Evolutionary conservation across 23 red algal species (phyloP), one percentile per base, ranked within the genome.

Genomic region (Gracilaria gracilis): DNA sequence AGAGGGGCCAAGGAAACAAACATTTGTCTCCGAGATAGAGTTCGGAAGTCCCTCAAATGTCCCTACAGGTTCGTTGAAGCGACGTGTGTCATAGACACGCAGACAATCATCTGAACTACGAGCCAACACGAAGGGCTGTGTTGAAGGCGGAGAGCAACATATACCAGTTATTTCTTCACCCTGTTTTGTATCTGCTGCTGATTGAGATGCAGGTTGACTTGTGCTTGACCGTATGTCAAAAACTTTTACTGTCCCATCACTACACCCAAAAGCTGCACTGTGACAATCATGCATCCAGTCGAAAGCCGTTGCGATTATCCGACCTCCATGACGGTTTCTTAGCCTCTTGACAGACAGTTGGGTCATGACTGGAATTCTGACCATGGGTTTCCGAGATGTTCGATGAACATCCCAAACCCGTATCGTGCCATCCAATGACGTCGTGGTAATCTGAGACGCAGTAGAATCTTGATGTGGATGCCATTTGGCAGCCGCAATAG

Each of bases 51-150:
- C 34, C 16, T 8, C 8, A 65, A 92, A 92, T 13, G 42, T 46
- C 31, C 12, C 32, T 67, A 84, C 24, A 11, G 80, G 66, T 33
- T 71, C 29, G 15, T 50, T 32, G 9, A 92, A 34, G 31, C 12
- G 47, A 33, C 89, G 44, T 14, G 27, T 27, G 48, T 92, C 89
- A 69, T 82, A 92, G 9, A 92, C 89, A 2, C 80, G 89, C 33
- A 92, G 79, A 50, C 46, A 71, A 69, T 92, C 89, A 84, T 84
- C 89, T 4, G 89, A 57, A 55, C 89, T 75, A 23, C 78, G 53
- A 31, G 35, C 89, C 17, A 92, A 31, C 12, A 81, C 39, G 28
- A 64, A 55, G 20, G 89, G 67, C 42, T 61, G 55, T 23, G 39
- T 40, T 19, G 57, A 59, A 28, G 79, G 23, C 4, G 62, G 58